Evolutionary conservation across 805 yeast genomes (phyloP), one percentile per base, ranked within the genome.

Genomic region (Candida mattraensis): DNA sequence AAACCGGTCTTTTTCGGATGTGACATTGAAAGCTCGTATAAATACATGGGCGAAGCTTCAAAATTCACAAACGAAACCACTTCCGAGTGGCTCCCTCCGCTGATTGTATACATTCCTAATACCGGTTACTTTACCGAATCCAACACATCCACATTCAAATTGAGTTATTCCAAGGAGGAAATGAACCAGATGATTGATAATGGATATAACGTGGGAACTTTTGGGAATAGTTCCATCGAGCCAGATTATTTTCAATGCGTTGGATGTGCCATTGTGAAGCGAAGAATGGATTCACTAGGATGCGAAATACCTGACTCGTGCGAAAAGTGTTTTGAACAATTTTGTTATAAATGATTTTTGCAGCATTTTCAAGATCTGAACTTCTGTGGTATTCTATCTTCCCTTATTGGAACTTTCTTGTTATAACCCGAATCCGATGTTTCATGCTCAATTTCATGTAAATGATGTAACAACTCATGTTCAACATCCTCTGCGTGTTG

Each of bases 401-500:
- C 16, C 35, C 41, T 50, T 14, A 53, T 45, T n/a, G 50, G 47
- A 14, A 36, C 24, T 23, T 50, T 38, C 18, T 21, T 30, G 20
- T 44, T 46, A 30, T 45, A 39, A 10, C 35, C 41, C n/a, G 23
- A 42, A 8, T 44, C 51, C 8, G 44, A 42, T 13, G 49, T 53
- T 18, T 51, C 58, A 49, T 76, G 83, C 45, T 83, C 93, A 35
- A 85, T 81, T 54, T 85, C 95, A 56, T 85, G 93, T 47, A 82
- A 86, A 56, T 86, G 95, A 56, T 83, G 93, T 43, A 86, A 69
- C 37, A 85, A 64, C 55, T 88, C 97, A 58, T 88, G 85, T 55
- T 87, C 96, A 7, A 84, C 75, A 57, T 88, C 97, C 57, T 88
- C 97, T 45, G 81, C 83, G 57, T 88, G 97, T 34, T 85, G 83